Conservation (phyloP, 176 grass and related monocot genomes). For the Oryza coarctata region DNA sequence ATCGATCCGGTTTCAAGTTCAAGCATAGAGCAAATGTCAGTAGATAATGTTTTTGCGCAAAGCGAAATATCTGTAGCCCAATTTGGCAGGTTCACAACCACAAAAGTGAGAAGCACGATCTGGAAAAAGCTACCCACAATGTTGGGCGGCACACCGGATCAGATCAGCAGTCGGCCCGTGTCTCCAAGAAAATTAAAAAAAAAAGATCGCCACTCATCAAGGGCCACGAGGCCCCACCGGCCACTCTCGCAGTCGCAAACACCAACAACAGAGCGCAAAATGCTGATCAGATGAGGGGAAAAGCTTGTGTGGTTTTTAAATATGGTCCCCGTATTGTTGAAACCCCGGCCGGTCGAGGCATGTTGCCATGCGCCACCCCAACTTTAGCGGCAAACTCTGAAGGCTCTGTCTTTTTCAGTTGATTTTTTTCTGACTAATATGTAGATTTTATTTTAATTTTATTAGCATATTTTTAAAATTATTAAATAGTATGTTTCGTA, state of each 20-base stretch:
- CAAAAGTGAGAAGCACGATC: not conserved
- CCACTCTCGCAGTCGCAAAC: conserved; percentile 6
- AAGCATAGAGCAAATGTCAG: not conserved
- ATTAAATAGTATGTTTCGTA: too few relatives aligned
- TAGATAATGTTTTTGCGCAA: too few relatives aligned
- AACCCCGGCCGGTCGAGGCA: not conserved
- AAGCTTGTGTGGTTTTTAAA: not conserved
- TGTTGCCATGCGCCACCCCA: not conserved
- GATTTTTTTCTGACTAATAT: too few relatives aligned
- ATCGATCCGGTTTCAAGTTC: not conserved
- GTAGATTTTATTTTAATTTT: too few relatives aligned
- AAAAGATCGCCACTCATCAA: not conserved
- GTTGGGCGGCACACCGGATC: not conserved
- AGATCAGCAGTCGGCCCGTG: not conserved
- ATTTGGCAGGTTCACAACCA: not conserved
- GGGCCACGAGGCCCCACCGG: not conserved
- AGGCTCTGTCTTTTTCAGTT: too few relatives aligned
- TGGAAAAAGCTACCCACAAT: not conserved
- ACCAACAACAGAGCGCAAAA: not conserved
- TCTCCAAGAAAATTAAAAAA: not conserved
- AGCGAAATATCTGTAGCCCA: not conserved
- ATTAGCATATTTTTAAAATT: too few relatives aligned
- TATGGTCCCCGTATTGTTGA: conserved; percentile 5
- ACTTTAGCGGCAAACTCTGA: not conserved
- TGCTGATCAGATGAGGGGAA: not conserved